Evolutionary conservation across 1,284 basidiomycete genomes (phyloP).

Genomic region (Stygiomarasmius scandens): DNA sequence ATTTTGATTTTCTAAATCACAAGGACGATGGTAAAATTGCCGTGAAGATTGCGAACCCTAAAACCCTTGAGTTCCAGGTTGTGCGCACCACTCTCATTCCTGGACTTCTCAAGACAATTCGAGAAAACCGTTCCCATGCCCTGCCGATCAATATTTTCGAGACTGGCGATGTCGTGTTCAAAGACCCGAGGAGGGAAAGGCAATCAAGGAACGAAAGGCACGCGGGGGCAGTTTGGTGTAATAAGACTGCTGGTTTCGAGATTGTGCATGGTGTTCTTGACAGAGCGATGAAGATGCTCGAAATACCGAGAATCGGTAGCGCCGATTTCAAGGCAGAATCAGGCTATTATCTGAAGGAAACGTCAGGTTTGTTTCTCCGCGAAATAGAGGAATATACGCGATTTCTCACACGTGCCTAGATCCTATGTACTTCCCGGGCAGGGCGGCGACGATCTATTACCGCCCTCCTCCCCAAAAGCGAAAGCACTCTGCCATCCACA

Average conservation of each 20-base stretch:
- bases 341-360: conserved; percentile 94
- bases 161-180: conserved; percentile 90
- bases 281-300: conserved; percentile 92
- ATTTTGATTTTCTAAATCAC: conserved; percentile 92
- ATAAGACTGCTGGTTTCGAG: conserved; percentile 96
- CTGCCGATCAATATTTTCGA: conserved; percentile 95
- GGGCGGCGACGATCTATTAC: conserved; percentile 90
- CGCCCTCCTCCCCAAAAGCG: conserved; percentile 56
- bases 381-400: background rate
- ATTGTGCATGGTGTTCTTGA: conserved; percentile 95
- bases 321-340: conserved; percentile 56
- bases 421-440: conserved; percentile 91
- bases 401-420: conserved; percentile 48
- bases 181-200: conserved; percentile 79
- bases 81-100: conserved; percentile 95
- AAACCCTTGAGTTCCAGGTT: conserved; percentile 97
- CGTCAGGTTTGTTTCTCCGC: conserved; percentile 60
- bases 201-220: conserved; percentile 88
- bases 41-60: conserved; percentile 94
- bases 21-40: conserved; percentile 81
- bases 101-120: conserved; percentile 93
- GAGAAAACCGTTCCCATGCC: conserved; percentile 94
- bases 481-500: conserved; percentile 25
- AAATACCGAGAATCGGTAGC: conserved; percentile 78
- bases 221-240: conserved; percentile 92